A percentile compares a stretch with the other conserved stretches of the same genome.
Evolutionary conservation across 768 basidiomycete genomes (phyloP).

Genomic region (Agaricus subrufescens): DNA sequence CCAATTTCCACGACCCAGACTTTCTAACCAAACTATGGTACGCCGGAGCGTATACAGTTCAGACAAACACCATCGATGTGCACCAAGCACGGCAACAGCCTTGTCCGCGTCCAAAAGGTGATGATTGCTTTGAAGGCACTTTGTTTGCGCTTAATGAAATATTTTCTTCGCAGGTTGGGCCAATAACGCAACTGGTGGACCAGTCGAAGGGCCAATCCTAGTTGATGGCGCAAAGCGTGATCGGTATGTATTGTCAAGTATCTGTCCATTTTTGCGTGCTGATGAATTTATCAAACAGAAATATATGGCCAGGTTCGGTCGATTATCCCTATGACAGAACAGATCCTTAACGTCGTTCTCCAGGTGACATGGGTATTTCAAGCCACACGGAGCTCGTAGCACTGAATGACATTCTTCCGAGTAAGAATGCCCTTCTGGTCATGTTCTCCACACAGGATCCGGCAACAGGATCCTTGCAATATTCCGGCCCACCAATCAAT

Average conservation of each 20-base stretch:
- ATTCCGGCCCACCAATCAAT: conserved; percentile 9
- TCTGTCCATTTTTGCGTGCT: not conserved
- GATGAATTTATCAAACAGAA: not conserved
- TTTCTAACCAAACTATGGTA: conserved; percentile 52
- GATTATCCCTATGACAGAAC: not conserved
- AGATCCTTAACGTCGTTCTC: not conserved
- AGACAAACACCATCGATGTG: conserved; percentile 40
- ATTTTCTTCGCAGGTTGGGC: conserved; percentile 31
- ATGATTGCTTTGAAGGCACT: not conserved
- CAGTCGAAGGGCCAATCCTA: conserved; percentile 44
- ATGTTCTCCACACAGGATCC: conserved; percentile 47
- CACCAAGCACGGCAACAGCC: conserved; percentile 29
- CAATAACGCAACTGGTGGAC: conserved; percentile 43
- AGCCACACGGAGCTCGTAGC: conserved; percentile 32
- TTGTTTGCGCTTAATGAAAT: not conserved
- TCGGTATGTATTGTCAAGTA: conserved; percentile 21
- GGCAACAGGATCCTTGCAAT: conserved; percentile 5
- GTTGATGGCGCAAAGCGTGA: conserved; percentile 53
- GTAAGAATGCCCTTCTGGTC: conserved; percentile 43
- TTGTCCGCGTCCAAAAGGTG: conserved; percentile 20
- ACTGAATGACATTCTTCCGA: conserved; percentile 28
- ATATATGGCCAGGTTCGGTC: conserved; percentile 9
- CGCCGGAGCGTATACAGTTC: conserved; percentile 50
- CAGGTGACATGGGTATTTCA: conserved; percentile 39
- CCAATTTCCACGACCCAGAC: conserved; percentile 35